These are phyloP conservation scores for Ceratocystis cubensis DNA, from an alignment of 2,329 filamentous ascomycete species.

Conservation along the genomic window DNA sequence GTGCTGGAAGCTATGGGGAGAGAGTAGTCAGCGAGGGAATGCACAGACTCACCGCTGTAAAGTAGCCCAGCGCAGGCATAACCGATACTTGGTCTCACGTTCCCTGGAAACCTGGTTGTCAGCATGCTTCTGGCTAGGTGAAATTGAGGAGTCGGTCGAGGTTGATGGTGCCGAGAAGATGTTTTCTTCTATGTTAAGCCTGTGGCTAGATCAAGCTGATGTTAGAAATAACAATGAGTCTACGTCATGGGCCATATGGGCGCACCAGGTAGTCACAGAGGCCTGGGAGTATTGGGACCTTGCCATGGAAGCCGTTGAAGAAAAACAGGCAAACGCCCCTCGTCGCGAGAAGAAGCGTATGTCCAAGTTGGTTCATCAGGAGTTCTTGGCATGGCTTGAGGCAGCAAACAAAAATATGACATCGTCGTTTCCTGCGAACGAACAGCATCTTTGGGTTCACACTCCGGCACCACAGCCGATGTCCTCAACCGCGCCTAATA, in stretches of 20 bases:
- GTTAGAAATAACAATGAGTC: not conserved
- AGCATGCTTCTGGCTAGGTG: not conserved
- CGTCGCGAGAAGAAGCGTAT: slow-evolving; percentile 20
- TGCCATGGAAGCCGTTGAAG: slow-evolving; percentile 19
- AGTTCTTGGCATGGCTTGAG: slow-evolving; percentile 19
- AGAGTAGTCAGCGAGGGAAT: not conserved
- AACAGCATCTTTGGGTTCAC: slow-evolving; percentile 12
- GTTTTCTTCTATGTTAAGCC: slow-evolving; percentile 8
- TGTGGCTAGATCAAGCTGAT: slow-evolving; percentile 17
- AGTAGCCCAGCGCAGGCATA: slow-evolving; percentile 10
- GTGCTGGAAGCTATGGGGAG: slow-evolving; percentile 21
- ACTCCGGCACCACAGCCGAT: slow-evolving; percentile 12
- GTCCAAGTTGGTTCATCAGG: slow-evolving; percentile 10
- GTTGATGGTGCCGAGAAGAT: not conserved
- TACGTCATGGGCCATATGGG: slow-evolving; percentile 15
- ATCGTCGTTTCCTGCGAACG: not conserved
- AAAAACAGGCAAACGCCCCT: slow-evolving; percentile 21
- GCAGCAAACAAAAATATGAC: slow-evolving; percentile 1
- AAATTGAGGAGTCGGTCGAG: slow-evolving; percentile 14
- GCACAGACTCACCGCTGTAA: slow-evolving; percentile 10
- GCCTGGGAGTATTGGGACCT: slow-evolving; percentile 22
- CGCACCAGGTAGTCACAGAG: slow-evolving; percentile 15
- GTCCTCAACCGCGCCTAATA: slow-evolving; percentile 4
- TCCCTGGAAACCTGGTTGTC: slow-evolving; percentile 11
- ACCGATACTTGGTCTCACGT: slow-evolving; percentile 7